These are phyloP conservation scores for Arthromyces matolae DNA, from an alignment of 768 basidiomycete genomes.

Conservation along the genomic window DNA sequence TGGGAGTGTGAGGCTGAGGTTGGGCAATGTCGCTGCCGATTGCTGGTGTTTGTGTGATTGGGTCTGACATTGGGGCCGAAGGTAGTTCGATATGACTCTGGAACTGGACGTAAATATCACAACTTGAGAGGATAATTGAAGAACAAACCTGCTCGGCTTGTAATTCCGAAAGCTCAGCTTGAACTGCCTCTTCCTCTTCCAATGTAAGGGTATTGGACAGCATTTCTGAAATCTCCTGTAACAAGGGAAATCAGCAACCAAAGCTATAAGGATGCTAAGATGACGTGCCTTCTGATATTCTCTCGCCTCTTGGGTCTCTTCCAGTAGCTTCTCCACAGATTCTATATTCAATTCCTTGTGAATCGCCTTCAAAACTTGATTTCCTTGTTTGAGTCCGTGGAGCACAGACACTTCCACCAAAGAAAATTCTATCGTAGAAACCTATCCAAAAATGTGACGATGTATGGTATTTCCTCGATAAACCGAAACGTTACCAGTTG, in stretches of 20 bases:
- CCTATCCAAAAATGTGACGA: constrained; percentile 52
- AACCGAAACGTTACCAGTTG: constrained; percentile 54
- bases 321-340: constrained; percentile 89
- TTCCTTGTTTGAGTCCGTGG: constrained; percentile 91
- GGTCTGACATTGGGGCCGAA: constrained; percentile 46
- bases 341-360: constrained; percentile 92
- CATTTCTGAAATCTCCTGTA: constrained; percentile 88
- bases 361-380: constrained; percentile 87
- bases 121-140: background rate
- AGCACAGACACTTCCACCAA: constrained; percentile 89
- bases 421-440: constrained; percentile 95
- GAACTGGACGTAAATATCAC: no score
- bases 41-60: constrained; percentile 23
- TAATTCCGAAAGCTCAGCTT: constrained; percentile 71
- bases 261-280: no score
- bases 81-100: constrained; percentile 45
- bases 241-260: constrained; percentile 6
- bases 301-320: constrained; percentile 88
- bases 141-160: constrained; percentile 58
- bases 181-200: constrained; percentile 94
- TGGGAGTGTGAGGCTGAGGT: constrained; percentile 8
- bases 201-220: constrained; percentile 75
- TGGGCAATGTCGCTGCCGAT: constrained; percentile 22
- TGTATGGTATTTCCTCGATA: no score
- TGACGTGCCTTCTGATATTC: constrained; percentile 82